These are phyloP conservation scores for Gracilaria gracilis DNA, from an alignment of 23 red algal genomes.

Conservation along the genomic window DNA sequence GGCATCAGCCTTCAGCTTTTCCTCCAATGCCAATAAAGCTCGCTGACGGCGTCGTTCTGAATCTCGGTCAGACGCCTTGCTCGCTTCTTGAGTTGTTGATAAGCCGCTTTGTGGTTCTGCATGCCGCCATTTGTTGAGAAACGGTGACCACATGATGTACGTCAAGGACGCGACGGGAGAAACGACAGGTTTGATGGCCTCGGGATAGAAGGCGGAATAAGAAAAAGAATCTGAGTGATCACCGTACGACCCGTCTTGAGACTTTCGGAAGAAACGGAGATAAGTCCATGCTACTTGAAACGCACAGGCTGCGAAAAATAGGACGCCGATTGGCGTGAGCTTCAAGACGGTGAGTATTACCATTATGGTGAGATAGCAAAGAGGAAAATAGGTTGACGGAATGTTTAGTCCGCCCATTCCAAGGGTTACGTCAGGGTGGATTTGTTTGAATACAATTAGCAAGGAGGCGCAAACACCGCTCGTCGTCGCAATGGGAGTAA, in stretches of 20 bases:
- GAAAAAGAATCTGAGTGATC: constrained; percentile 66
- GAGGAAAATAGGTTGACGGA: constrained; percentile 33
- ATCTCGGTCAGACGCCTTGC: constrained; percentile 33
- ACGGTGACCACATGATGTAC: constrained; percentile 24
- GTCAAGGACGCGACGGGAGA: constrained; percentile 21
- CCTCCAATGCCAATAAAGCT: constrained; percentile 50
- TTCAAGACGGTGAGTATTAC: neutral
- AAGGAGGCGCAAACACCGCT: constrained; percentile 56
- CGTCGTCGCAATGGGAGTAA: constrained; percentile 64
- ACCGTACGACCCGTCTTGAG: constrained; percentile 32
- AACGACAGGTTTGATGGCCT: constrained; percentile 24
- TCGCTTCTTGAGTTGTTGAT: neutral
- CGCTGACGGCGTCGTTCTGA: constrained; percentile 63
- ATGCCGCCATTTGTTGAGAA: neutral
- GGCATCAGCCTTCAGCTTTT: constrained; percentile 38
- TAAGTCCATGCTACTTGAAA: constrained; percentile 64
- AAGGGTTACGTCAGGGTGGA: constrained; percentile 47
- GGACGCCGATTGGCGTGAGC: constrained; percentile 26
- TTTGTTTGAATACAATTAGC: constrained; percentile 68
- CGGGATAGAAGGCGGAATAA: constrained; percentile 53
- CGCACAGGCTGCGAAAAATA: constrained; percentile 41
- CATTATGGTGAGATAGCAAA: constrained; percentile 4
- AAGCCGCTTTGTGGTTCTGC: neutral
- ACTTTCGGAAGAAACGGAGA: constrained; percentile 63
- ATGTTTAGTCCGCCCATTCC: constrained; percentile 25